These are phyloP conservation scores for Ophiostoma perfectum DNA, from an alignment of 2,329 filamentous ascomycete genomes.

Conservation along the genomic window DNA sequence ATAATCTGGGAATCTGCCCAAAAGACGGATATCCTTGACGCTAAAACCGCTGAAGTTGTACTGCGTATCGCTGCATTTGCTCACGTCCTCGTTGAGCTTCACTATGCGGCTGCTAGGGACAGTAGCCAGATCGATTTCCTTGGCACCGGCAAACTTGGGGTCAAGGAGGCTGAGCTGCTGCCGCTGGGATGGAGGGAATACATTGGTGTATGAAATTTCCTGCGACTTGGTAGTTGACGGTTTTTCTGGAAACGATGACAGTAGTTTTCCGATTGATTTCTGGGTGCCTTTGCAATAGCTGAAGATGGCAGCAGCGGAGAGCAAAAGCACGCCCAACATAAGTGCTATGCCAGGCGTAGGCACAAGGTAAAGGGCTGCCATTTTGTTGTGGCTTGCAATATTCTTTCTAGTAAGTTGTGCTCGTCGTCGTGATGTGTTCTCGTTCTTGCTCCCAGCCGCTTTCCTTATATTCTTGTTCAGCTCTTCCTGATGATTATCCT, in stretches of 20 bases:
- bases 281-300: not conserved
- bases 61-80: constrained; percentile 1
- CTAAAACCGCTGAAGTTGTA: constrained; percentile 12
- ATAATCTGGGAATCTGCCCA: constrained; percentile 78
- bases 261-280: not conserved
- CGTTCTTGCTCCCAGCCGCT: not conserved
- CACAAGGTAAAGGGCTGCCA: constrained; percentile 3
- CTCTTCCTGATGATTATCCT: not conserved
- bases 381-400: not conserved
- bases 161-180: not conserved
- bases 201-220: not conserved
- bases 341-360: not conserved
- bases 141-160: constrained; percentile 6
- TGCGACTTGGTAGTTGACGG: not conserved
- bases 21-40: constrained; percentile 31
- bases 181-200: constrained; percentile 8
- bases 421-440: not conserved
- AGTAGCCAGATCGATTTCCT: not conserved
- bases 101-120: not conserved
- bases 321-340: not conserved
- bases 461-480: not conserved
- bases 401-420: not conserved
- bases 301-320: not conserved
- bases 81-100: not conserved
- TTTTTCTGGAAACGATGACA: not conserved